Evolutionary conservation across 108 stramenopile species (phyloP).

Genomic region (Cafeteria roenbergensis): DNA sequence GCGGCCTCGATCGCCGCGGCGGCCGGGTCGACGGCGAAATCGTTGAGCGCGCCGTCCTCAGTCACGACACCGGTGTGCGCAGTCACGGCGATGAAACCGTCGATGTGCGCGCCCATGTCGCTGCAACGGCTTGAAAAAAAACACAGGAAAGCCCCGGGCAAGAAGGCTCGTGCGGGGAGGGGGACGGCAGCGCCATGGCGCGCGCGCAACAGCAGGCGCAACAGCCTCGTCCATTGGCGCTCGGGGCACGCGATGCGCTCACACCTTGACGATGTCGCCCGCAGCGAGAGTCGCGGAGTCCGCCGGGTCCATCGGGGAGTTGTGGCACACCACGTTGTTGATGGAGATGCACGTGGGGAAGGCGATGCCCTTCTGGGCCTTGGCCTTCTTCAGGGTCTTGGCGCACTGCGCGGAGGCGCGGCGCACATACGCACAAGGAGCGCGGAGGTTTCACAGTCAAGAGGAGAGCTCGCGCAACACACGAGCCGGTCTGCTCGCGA

Average conservation of each 20-base stretch:
- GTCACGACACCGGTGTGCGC: constrained; percentile 83
- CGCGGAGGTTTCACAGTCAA: too few species aligned
- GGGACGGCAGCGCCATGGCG: neutral
- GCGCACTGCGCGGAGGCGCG: constrained; percentile 41
- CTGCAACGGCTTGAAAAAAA: neutral
- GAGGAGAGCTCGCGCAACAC: too few species aligned
- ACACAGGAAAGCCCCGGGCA: neutral
- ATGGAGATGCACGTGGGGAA: constrained; percentile 97
- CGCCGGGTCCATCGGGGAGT: constrained; percentile 80
- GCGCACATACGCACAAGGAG: too few species aligned
- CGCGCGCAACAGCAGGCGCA: neutral
- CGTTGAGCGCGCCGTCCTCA: neutral
- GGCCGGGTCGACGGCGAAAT: constrained; percentile 25
- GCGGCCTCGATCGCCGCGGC: constrained; percentile 38
- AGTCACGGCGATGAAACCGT: constrained; percentile 90
- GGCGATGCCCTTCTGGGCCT: constrained; percentile 84
- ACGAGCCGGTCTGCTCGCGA: too few species aligned
- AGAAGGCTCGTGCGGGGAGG: neutral
- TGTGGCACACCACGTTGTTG: constrained; percentile 93
- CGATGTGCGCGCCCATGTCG: constrained; percentile 95
- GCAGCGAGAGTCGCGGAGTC: constrained; percentile 46
- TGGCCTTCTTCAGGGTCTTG: constrained; percentile 67
- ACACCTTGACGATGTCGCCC: constrained; percentile 92
- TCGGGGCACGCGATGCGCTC: too few species aligned
- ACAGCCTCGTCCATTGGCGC: neutral